A percentile compares a stretch with the other conserved stretches of the same genome.
Conservation (phyloP, 345 rosid species). For the Salix brachista region DNA sequence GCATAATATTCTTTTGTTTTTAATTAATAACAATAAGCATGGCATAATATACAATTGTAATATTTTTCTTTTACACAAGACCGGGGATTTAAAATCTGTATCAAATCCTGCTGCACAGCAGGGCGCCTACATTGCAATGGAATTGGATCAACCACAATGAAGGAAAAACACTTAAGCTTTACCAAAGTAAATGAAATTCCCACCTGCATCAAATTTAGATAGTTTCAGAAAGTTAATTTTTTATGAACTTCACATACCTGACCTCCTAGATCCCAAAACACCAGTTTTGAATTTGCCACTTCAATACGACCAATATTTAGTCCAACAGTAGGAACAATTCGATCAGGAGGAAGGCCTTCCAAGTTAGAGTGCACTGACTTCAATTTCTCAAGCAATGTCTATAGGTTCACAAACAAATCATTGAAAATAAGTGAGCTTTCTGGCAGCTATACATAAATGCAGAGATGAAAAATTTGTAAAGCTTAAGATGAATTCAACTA, state of each 20-base stretch:
- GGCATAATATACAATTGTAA: not conserved
- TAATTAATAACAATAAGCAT: not conserved
- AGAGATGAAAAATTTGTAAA: conserved; percentile 1
- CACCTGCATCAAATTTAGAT: not conserved
- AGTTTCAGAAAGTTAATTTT: not conserved
- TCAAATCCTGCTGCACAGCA: not conserved
- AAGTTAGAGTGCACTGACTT: conserved; percentile 70
- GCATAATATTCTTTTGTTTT: not conserved
- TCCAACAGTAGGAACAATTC: conserved; percentile 99
- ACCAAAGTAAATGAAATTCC: not conserved
- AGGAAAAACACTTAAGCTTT: not conserved
- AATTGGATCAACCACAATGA: not conserved
- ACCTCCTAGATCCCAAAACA: conserved; percentile 98
- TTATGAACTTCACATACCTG: conserved; percentile 48
- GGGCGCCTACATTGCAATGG: not conserved
- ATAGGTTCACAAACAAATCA: conserved; percentile 13
- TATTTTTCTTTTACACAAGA: not conserved
- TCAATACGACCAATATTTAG: conserved; percentile 88
- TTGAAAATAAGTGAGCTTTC: not conserved
- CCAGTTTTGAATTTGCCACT: conserved; percentile 74
- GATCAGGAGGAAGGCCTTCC: conserved; percentile 96
- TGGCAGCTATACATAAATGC: not conserved
- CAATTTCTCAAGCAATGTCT: conserved; percentile 95
- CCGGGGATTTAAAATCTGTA: not conserved
- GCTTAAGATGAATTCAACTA: not conserved